Base-by-base conservation (phyloP, 176 grass and related monocot species). In the Carex parvula region DNA sequence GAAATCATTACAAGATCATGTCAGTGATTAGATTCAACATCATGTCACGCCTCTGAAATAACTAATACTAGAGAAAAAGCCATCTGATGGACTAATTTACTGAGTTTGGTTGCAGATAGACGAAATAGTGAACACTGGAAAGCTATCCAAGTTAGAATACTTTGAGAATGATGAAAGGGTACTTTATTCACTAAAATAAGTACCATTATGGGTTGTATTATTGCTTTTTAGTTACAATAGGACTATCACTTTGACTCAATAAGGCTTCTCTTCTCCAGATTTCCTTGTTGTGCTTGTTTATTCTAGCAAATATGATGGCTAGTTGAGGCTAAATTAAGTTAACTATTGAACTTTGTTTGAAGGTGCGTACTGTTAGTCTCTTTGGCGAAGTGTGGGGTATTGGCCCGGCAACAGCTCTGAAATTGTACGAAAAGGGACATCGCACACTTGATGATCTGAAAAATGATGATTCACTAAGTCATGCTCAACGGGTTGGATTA, bases 161-260 rank as follows among this genome's bases (percentile, higher is more conserved):
- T 98, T 98, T 79, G 95, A 98, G 88, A 98, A 87, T 90, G 92
- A 98, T 90, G 95, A 98, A 78, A 98, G 93, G 92, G 95, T 98
- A 86, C 81, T 62, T 21, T 61, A 79, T 68, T 44, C 83, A 6
- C 76, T 14, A 3, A 64, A 81, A 46, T 21, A 54, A 81, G 18
- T 63, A 41, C 37, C n/a, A 62, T 80, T 57, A 17, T 59, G 29
- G n/a, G 5, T n/a, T 62, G 39, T 53, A 53, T 20, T 29, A 54
- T 75, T 53, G 21, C 20, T n/a, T 54, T 54, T 53, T 54, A 52
- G 70, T 52, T 13, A 75, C 37, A 39, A 39, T 39, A 39, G 37
- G 37, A 30, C 9, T 75, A 24, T 10, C 10, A 15, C 11, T 54
- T 54, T 7, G 4, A 53, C 44, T 74, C 3, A 16, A 53, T 54